Conservation (phyloP, 2,329 filamentous ascomycete species). For the Aspergillus terreus region DNA sequence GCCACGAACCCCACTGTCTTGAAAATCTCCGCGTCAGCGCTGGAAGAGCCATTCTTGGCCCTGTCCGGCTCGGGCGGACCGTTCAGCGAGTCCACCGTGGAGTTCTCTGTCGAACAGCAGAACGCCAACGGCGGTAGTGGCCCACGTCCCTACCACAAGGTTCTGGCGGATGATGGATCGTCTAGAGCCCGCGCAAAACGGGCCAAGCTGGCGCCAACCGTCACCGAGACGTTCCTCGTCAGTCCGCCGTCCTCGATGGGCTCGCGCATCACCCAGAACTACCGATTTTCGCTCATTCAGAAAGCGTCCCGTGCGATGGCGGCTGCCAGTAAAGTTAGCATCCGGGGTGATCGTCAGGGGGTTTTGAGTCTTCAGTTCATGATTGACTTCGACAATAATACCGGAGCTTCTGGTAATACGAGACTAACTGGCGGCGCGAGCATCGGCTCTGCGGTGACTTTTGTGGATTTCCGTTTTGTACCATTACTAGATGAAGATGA, state of each 20-base stretch:
- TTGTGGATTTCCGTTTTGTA: slow-evolving; percentile 48
- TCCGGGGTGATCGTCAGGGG: slow-evolving; percentile 81
- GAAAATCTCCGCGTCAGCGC: slow-evolving; percentile 62
- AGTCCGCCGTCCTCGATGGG: slow-evolving; percentile 53
- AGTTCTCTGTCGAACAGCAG: slow-evolving; percentile 52
- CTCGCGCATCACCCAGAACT: slow-evolving; percentile 69
- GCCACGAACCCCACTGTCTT: slow-evolving; percentile 69
- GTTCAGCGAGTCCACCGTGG: slow-evolving; percentile 58
- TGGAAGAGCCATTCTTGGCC: slow-evolving; percentile 64
- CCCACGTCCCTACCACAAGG: slow-evolving; percentile 27
- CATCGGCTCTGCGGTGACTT: slow-evolving; percentile 34
- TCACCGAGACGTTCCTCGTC: slow-evolving; percentile 52
- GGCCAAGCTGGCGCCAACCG: slow-evolving; percentile 38
- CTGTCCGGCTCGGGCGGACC: slow-evolving; percentile 62
- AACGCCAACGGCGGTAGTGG: slow-evolving; percentile 18
- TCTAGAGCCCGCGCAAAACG: slow-evolving; percentile 29
- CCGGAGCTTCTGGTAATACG: slow-evolving; percentile 13
- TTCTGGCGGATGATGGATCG: slow-evolving; percentile 35
- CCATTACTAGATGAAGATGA: slow-evolving; percentile 42
- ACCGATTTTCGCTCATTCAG: slow-evolving; percentile 83
- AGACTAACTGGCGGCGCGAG: slow-evolving; percentile 14
- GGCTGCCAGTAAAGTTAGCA: slow-evolving; percentile 84
- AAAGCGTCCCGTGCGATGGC: slow-evolving; percentile 90
- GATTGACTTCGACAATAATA: slow-evolving; percentile 73
- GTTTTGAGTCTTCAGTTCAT: slow-evolving; percentile 95